Evolutionary conservation across 345 rosid genomes (phyloP).

Genomic region (Euclidium syriacum): DNA sequence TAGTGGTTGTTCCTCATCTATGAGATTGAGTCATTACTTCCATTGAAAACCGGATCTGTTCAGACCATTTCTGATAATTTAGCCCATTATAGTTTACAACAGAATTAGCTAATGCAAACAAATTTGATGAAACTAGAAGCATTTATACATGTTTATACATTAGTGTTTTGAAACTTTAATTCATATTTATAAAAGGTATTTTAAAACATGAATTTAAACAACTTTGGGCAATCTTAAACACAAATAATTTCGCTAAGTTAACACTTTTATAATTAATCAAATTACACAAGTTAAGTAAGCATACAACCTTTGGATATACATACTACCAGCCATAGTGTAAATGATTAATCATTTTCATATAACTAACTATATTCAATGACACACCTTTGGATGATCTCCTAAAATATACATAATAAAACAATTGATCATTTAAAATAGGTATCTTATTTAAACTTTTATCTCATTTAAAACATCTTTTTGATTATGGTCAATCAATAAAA

Average conservation of each 20-base stretch:
- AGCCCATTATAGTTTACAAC: too few relatives aligned
- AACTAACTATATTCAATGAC: background rate
- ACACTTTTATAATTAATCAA: background rate
- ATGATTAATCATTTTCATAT: background rate
- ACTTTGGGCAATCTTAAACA: background rate
- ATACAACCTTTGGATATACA: background rate
- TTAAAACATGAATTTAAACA: background rate
- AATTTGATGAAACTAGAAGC: background rate
- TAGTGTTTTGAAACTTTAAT: background rate
- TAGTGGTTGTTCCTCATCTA: too few relatives aligned
- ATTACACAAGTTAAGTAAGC: background rate
- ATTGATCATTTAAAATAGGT: too few relatives aligned
- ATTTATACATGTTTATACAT: background rate
- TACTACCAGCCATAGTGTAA: background rate
- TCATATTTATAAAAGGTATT: background rate
- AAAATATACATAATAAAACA: background rate
- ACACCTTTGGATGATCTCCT: background rate
- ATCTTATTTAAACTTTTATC: too few relatives aligned
- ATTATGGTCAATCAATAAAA: too few relatives aligned
- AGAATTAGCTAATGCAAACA: too few relatives aligned
- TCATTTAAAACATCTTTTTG: too few relatives aligned
- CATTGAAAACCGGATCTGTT: background rate
- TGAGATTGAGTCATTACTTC: background rate
- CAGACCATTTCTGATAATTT: background rate
- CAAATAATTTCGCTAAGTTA: background rate